Conservation (phyloP, 805 yeast genomes). For the Saturnispora quitensis region DNA sequence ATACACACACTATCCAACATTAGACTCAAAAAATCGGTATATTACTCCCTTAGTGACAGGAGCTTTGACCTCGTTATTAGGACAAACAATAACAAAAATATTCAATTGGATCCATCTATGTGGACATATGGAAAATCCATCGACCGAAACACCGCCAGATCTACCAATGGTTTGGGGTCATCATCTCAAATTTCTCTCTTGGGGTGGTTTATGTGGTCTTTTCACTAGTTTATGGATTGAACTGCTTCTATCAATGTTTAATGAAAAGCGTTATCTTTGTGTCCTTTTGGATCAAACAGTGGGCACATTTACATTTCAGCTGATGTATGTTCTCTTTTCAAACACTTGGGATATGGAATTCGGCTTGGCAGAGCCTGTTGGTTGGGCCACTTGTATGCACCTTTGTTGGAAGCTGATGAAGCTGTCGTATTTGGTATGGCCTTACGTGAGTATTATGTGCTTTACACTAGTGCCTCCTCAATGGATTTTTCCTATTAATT, state of each 20-base stretch:
- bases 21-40: slow-evolving; percentile 11
- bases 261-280: slow-evolving; percentile 29
- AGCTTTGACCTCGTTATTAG: slow-evolving; percentile 11
- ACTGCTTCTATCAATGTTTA: slow-evolving; percentile 29
- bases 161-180: slow-evolving; percentile 9
- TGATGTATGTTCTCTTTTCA: slow-evolving; percentile 38
- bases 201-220: slow-evolving; percentile 56
- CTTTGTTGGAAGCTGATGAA: slow-evolving; percentile 40
- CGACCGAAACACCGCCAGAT: neutral
- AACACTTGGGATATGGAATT: slow-evolving; percentile 48
- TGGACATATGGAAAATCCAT: neutral
- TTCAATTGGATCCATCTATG: slow-evolving; percentile 3
- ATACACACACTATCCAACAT: slow-evolving; percentile 10
- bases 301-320: slow-evolving; percentile 49
- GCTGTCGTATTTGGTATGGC: slow-evolving; percentile 51
- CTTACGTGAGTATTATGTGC: slow-evolving; percentile 42
- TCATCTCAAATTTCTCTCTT: slow-evolving; percentile 40
- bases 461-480: slow-evolving; percentile 40
- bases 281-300: slow-evolving; percentile 44
- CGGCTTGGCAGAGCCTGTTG: neutral
- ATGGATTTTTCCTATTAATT: slow-evolving; percentile 50
- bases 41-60: slow-evolving; percentile 14
- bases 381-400: neutral
- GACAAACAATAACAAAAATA: slow-evolving; percentile 9
- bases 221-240: slow-evolving; percentile 48